Conservation (phyloP, 1,284 basidiomycete genomes). For the Trichosporon inkin region DNA sequence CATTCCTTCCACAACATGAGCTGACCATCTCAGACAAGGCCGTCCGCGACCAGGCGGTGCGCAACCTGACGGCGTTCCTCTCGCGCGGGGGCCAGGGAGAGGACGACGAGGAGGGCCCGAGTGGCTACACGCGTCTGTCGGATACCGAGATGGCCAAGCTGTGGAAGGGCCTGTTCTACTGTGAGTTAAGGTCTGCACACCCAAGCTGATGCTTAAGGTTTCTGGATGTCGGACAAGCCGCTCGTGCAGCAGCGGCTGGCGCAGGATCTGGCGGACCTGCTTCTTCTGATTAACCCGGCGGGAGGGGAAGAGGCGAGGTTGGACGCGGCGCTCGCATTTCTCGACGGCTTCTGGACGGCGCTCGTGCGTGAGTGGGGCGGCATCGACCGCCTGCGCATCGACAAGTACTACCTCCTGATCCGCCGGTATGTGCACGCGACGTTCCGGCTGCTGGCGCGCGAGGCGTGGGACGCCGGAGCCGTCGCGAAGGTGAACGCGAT, state of each 20-base stretch:
- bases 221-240: conserved; percentile 99
- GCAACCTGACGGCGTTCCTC: conserved; percentile 55
- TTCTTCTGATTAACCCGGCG: conserved; percentile 62
- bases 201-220: conserved; percentile 57
- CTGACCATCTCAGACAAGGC: conserved; percentile 63
- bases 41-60: conserved; percentile 54
- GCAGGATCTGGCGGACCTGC: conserved; percentile 72
- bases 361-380: conserved; percentile 87
- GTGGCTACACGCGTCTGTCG: conserved; percentile 51
- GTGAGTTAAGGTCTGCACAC: conserved; percentile 53
- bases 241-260: conserved; percentile 91
- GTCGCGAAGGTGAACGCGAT: conserved; percentile 66
- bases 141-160: conserved; percentile 80
- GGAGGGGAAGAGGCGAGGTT: conserved; percentile 25
- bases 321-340: conserved; percentile 65
- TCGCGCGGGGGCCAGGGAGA: conserved; percentile 59
- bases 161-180: conserved; percentile 98
- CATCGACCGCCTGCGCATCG: conserved; percentile 83
- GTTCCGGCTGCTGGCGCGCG: conserved; percentile 70
- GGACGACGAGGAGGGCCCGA: conserved; percentile 24
- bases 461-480: conserved; percentile 61
- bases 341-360: conserved; percentile 85
- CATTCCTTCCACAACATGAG: not conserved
- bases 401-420: conserved; percentile 96
- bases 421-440: conserved; percentile 79